Percentiles rank a stretch among this genome's conserved stretches.
phyloP scores from a whole-genome alignment of 257 asterid genomes.

The Cruciata laevipes region DNA sequence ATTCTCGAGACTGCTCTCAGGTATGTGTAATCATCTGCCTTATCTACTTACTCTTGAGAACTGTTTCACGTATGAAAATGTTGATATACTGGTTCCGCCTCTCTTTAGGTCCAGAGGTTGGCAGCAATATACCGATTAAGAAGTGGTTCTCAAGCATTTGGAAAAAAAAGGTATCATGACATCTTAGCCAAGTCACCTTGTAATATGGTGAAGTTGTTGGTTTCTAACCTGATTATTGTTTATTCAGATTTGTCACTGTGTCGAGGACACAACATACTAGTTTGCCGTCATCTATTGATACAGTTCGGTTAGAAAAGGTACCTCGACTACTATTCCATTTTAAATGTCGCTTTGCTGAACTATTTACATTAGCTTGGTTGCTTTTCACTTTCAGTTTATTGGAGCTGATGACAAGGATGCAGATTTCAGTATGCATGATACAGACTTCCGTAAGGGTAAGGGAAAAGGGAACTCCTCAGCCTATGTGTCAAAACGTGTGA shows the following conservation, averaged over 20 bases:
- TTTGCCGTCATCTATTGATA: conserved; percentile 77
- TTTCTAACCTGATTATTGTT: background rate
- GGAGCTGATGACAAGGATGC: conserved; percentile 57
- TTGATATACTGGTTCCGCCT: background rate
- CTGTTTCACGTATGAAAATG: background rate
- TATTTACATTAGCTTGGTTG: background rate
- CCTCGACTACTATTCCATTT: background rate
- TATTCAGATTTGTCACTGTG: conserved; percentile 67
- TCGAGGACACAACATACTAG: conserved; percentile 58
- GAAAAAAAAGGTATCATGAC: conserved; percentile 46
- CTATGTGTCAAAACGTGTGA: conserved; percentile 28
- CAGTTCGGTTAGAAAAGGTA: conserved; percentile 54
- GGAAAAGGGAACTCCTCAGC: conserved; percentile 20
- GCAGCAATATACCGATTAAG: conserved; percentile 74
- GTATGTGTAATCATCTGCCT: conserved; percentile 27
- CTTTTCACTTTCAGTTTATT: conserved; percentile 32
- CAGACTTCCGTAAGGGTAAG: conserved; percentile 24
- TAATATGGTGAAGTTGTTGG: background rate
- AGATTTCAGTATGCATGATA: conserved; percentile 45
- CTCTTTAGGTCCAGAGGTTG: conserved; percentile 56
- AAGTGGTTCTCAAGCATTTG: conserved; percentile 75
- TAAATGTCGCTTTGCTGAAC: background rate
- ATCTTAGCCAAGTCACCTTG: background rate
- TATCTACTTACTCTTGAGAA: background rate
- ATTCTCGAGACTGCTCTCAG: conserved; percentile 86